Base-by-base conservation (phyloP, 2,329 filamentous ascomycete genomes). In the Claviceps arundinis region DNA sequence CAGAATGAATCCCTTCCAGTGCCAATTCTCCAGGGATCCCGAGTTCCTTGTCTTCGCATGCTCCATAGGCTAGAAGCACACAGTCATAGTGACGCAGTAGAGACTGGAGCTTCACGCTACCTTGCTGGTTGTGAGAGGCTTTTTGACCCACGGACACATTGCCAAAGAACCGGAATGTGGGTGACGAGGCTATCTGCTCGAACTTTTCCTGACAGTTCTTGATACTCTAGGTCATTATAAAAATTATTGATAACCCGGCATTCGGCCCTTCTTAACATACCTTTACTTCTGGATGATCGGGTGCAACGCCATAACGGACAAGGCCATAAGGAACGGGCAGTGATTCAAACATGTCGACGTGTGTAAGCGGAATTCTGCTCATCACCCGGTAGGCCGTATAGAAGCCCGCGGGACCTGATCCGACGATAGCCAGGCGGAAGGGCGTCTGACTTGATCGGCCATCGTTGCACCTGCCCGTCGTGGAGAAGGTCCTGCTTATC, bases 241-340 rank as follows among this genome's bases (percentile, higher is more conserved):
- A 30, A 30, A 19, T 53, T 22, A n/a, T n/a, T 38, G 14, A 37
- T 48, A 9, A 17, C 14, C n/a, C 9, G 16, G 14, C 17, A 17
- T 34, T 44, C 26, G 26, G 26, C 40, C 17, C 11, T 9, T 45
- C 19, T 22, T n/a, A 30, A 46, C 69, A 55, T 71, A 93, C 89
- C 81, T 98, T 98, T 59, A 98, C 93, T 71, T 98, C 91, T 0
- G 93, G 91, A 69, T 98, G 93, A 65, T 98, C 93, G 5, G 93
- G 93, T n/a, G 93, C 94, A 54, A 98, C 93, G 8, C 93, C 93
- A 63, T 93, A 95, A 52, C 93, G 78, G 48, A 95, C 90, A 52
- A 98, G 76, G 1, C 93, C 93, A 64, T 88, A 98, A 0, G 93
- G 93, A 4, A 95, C 89, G 0, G 93, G 93, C 41, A 97, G 71